Percentiles rank a stretch among this genome's conserved stretches.
phyloP scores from a whole-genome alignment of 1,284 basidiomycete species.

The Apiotrichum brassicae region DNA sequence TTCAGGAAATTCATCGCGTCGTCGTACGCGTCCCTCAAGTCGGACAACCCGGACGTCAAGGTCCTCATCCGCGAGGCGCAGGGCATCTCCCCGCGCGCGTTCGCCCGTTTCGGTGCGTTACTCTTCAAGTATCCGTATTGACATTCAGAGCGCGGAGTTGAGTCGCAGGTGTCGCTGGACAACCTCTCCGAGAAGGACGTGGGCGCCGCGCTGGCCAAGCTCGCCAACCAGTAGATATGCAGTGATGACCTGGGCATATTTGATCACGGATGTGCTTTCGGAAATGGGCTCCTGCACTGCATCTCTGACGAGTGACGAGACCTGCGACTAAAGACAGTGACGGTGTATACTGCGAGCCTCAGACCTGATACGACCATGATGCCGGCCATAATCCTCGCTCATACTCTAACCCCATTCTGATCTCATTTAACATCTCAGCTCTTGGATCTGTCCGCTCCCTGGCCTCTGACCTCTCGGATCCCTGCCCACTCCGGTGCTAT shows the following conservation, averaged over 20 bases:
- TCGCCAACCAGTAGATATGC: constrained; percentile 27
- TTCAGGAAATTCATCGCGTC: constrained; percentile 74
- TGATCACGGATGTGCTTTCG: not conserved
- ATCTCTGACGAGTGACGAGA: too few relatives aligned
- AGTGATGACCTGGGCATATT: not conserved
- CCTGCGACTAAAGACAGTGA: too few relatives aligned
- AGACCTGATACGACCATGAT: too few relatives aligned
- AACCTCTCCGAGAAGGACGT: constrained; percentile 43
- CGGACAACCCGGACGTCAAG: constrained; percentile 82
- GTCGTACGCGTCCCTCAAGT: constrained; percentile 74
- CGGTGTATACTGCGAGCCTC: too few relatives aligned
- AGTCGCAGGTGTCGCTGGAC: constrained; percentile 37
- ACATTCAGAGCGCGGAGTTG: constrained; percentile 40
- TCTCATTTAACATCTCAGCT: too few relatives aligned
- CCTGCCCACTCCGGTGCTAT: too few relatives aligned
- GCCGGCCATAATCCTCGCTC: too few relatives aligned
- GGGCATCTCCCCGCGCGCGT: constrained; percentile 78
- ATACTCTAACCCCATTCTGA: too few relatives aligned
- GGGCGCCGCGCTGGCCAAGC: constrained; percentile 30
- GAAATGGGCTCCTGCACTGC: not conserved
- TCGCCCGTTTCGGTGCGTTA: constrained; percentile 81
- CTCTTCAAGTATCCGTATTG: too few relatives aligned
- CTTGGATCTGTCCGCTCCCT: too few relatives aligned
- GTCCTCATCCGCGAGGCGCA: constrained; percentile 84
- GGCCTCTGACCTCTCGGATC: too few relatives aligned